phyloP scores from a whole-genome alignment of 768 basidiomycete genomes.

The Lentinula sp. region DNA sequence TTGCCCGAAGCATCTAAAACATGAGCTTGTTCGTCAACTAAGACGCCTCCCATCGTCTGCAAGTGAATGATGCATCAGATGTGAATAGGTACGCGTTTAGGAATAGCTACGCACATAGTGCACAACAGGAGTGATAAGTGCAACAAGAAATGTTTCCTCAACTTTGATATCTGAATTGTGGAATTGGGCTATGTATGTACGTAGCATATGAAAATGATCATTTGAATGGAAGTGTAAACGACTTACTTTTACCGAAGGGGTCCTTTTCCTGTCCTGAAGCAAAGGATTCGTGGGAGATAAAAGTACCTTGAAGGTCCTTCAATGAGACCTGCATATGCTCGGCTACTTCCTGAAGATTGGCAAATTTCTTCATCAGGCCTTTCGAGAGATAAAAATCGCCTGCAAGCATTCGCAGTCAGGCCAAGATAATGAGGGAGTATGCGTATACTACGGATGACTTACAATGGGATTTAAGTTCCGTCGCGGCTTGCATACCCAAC shows the following conservation, averaged over 20 bases:
- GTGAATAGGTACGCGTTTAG: neutral
- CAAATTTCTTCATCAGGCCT: slow-evolving; percentile 18
- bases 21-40: slow-evolving; percentile 14
- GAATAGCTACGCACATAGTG: slow-evolving; percentile 17
- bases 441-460: neutral
- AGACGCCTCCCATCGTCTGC: slow-evolving; percentile 22
- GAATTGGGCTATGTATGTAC: slow-evolving; percentile 7
- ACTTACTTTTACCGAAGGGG: slow-evolving; percentile 13
- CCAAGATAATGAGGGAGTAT: neutral
- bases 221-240: neutral
- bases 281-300: slow-evolving; percentile 9
- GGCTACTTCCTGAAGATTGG: slow-evolving; percentile 14
- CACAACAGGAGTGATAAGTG: slow-evolving; percentile 20
- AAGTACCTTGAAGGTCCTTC: slow-evolving; percentile 10
- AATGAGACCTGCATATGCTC: slow-evolving; percentile 10
- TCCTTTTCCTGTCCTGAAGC: slow-evolving; percentile 13
- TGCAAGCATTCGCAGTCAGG: neutral
- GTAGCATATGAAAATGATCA: neutral
- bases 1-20: slow-evolving; percentile 12
- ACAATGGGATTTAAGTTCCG: slow-evolving; percentile 17
- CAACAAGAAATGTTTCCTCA: slow-evolving; percentile 15
- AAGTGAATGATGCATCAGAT: neutral
- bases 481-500: slow-evolving; percentile 12
- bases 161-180: slow-evolving; percentile 10
- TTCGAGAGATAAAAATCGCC: slow-evolving; percentile 21